Evolutionary conservation across 192 early-diverging fungal species (phyloP), one percentile per base, ranked within the genome.

Genomic region (Backusella circina): DNA sequence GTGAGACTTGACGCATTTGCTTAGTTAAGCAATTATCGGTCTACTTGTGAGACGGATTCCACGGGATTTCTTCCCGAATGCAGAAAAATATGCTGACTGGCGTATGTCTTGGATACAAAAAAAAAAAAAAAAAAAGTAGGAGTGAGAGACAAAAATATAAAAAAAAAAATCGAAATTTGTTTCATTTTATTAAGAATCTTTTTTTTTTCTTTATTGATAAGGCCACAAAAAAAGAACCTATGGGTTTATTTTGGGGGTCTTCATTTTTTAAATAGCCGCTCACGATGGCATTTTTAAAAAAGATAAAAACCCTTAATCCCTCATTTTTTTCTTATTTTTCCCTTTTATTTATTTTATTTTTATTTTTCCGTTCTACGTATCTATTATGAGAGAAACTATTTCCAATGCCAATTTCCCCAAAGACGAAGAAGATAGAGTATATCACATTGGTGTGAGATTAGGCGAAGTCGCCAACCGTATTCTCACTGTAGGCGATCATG

Each of bases 391-490:
- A 44, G 78, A 83, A 51, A 73, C 69, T 15, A 75, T 83, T 37
- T 39, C 78, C 47, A 91, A 90, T 75, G 93, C 95, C 74, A 95
- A 95, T 88, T 92, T 92, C 75, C 94, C 94, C n/a, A 79, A 86
- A 77, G 92, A 92, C 75, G 79, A 73, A 28, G 88, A 92, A 47
- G 93, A 93, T 61, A 82, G 90, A 30, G 94, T 94, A 18, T 95
- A 97, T 83, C 95, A 97, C 75, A 85, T 97, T 26, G 93, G 90
- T 76, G 83, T 91, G 9, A 91, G 89, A 71, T 73, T 70, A 35
- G 95, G 94, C 13, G 90, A 98, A 78, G 91, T 95, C 9, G 93
- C 95, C 21, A 95, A 96, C 86, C 88, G 95, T 67, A 90, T 98
- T 33, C 57, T 96, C 61, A 96, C 95, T 0, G 96, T 98, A 32